Percentiles rank a stretch among this genome's conserved stretches.
These are phyloP conservation scores for Rhynchospora pubera DNA, from an alignment of 176 grass and related monocot species.

Conservation along the genomic window DNA sequence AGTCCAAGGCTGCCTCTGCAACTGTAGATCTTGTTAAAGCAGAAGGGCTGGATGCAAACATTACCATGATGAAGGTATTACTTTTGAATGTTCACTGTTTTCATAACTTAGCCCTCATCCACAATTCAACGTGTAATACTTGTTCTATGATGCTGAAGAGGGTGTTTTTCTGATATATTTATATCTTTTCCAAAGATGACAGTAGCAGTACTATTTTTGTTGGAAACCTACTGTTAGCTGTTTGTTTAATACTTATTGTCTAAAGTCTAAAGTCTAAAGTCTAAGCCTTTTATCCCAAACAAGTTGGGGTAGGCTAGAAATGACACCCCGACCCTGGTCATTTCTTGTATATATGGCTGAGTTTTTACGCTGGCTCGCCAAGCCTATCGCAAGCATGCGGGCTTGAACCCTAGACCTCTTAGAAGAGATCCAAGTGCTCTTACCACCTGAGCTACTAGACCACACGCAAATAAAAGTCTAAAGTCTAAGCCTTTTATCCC, in stretches of 20 bases:
- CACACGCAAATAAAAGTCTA: too few relatives aligned
- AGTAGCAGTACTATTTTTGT: background rate
- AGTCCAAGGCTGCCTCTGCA: conserved; percentile 58
- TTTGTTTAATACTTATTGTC: background rate
- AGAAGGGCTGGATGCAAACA: conserved; percentile 66
- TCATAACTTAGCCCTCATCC: conserved; percentile 5
- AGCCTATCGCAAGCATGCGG: too few relatives aligned
- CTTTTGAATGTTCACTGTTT: conserved; percentile 1
- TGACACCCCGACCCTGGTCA: too few relatives aligned
- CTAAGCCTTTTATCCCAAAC: too few relatives aligned
- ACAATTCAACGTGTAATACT: conserved; percentile 16
- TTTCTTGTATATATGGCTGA: too few relatives aligned
- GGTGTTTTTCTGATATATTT: background rate
- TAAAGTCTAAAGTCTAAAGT: too few relatives aligned
- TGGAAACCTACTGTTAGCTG: background rate
- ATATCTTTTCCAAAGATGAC: background rate
- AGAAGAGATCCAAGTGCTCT: too few relatives aligned
- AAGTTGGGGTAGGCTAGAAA: too few relatives aligned
- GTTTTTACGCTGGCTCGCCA: too few relatives aligned
- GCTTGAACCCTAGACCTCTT: too few relatives aligned
- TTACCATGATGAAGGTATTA: conserved; percentile 66
- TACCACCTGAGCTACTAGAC: too few relatives aligned
- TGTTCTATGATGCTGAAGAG: conserved; percentile 17
- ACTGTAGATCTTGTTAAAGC: conserved; percentile 73
- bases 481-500: too few relatives aligned